Evolutionary conservation across 805 yeast species (phyloP).

Genomic region (Saccharomycopsis sp.): DNA sequence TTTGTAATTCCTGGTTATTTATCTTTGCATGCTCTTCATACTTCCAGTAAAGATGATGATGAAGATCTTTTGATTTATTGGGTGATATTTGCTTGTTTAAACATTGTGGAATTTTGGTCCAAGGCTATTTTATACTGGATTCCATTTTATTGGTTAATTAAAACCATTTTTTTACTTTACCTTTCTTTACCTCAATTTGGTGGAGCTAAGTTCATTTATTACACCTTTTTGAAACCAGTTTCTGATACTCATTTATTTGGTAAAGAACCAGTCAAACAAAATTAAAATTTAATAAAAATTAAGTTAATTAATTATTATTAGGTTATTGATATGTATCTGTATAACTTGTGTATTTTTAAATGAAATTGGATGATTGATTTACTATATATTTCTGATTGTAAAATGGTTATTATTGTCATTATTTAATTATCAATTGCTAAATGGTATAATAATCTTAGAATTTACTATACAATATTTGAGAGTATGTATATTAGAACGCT

Average conservation of each 20-base stretch:
- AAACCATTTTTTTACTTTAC: constrained; percentile 79
- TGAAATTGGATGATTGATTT: too few relatives aligned
- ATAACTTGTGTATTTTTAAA: too few relatives aligned
- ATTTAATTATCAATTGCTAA: too few relatives aligned
- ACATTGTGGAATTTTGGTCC: constrained; percentile 93
- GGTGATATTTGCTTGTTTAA: constrained; percentile 94
- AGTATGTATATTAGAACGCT: too few relatives aligned
- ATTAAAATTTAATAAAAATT: too few relatives aligned
- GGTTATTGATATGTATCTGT: too few relatives aligned
- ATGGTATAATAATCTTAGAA: too few relatives aligned
- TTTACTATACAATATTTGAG: too few relatives aligned
- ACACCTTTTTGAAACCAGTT: constrained; percentile 56
- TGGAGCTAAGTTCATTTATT: constrained; percentile 74
- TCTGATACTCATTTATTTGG: constrained; percentile 28
- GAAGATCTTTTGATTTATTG: constrained; percentile 87
- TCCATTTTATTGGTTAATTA: constrained; percentile 93
- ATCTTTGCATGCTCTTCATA: constrained; percentile 76
- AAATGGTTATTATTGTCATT: too few relatives aligned
- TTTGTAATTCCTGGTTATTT: constrained; percentile 84
- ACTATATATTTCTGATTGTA: too few relatives aligned
- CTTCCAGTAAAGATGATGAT: constrained; percentile 63
- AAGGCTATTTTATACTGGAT: constrained; percentile 87
- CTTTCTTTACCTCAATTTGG: constrained; percentile 80
- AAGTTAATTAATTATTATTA: too few relatives aligned
- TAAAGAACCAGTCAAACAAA: constrained; percentile 9